Evolutionary conservation across 768 basidiomycete species (phyloP).

Genomic region (Xerocomus spinulosus): DNA sequence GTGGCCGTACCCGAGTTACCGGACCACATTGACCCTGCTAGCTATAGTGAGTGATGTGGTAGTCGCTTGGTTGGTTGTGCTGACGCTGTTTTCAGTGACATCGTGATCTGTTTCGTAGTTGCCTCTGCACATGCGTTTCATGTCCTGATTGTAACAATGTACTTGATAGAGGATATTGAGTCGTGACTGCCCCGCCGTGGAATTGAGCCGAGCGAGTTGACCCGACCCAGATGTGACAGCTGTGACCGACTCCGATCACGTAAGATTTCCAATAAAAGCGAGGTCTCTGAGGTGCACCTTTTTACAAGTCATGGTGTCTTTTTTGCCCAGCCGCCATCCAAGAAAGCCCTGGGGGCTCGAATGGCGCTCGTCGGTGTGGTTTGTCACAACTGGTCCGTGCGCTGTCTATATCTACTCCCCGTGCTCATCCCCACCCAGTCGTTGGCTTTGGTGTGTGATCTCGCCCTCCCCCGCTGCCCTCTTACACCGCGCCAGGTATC

Average conservation of each 20-base stretch:
- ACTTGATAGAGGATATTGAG: conserved; percentile 11
- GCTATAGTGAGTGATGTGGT: conserved; percentile 71
- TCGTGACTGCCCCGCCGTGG: no score
- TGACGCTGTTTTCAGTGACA: conserved; percentile 32
- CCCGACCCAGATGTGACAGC: no score
- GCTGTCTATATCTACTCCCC: not conserved
- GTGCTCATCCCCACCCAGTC: conserved; percentile 26
- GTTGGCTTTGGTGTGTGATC: conserved; percentile 44
- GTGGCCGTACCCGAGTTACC: conserved; percentile 95
- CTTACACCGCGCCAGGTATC: conserved; percentile 25
- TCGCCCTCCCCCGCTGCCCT: not conserved
- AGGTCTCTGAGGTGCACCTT: no score
- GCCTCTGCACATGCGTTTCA: conserved; percentile 5
- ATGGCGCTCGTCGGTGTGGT: conserved; percentile 59
- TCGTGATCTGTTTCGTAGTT: conserved; percentile 35
- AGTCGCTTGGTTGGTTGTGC: not conserved
- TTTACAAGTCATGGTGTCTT: conserved; percentile 6
- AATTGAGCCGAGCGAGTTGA: no score
- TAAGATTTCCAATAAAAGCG: conserved; percentile 6
- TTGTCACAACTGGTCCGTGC: conserved; percentile 43
- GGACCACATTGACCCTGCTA: conserved; percentile 88
- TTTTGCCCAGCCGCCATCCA: not conserved
- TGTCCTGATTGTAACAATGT: conserved; percentile 22
- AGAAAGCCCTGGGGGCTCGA: conserved; percentile 41
- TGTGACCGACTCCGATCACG: not conserved